Percentiles rank a stretch among this genome's conserved stretches.
Evolutionary conservation across 169 alveolate genomes (phyloP).

Genomic region (Eimeria necatrix): DNA sequence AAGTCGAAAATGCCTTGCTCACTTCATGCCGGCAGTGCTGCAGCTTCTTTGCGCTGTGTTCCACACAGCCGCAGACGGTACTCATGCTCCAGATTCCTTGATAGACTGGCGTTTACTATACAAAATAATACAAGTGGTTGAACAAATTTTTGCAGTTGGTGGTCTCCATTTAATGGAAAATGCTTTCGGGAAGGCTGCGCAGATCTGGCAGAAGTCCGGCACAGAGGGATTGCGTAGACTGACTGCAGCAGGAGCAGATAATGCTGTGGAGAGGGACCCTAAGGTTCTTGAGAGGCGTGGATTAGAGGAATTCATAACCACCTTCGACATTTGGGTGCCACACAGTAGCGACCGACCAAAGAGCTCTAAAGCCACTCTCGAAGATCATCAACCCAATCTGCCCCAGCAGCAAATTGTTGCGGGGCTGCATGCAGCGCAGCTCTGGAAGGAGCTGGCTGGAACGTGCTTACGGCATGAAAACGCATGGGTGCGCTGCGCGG

Average conservation of each 20-base stretch:
- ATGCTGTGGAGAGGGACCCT: slow-evolving; percentile 13
- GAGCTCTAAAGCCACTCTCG: neutral
- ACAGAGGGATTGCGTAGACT: neutral
- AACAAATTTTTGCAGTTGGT: slow-evolving; percentile 20
- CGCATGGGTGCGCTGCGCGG: slow-evolving; percentile 75
- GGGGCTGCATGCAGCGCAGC: slow-evolving; percentile 69
- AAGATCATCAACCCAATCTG: neutral
- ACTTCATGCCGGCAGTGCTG: slow-evolving; percentile 21
- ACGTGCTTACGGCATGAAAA: slow-evolving; percentile 54
- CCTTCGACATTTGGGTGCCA: slow-evolving; percentile 17
- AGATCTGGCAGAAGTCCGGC: neutral
- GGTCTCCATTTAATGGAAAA: slow-evolving; percentile 54
- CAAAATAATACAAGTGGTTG: slow-evolving; percentile 56
- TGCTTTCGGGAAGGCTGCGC: slow-evolving; percentile 37
- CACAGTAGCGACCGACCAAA: neutral
- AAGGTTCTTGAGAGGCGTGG: neutral
- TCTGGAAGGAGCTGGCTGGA: slow-evolving; percentile 45
- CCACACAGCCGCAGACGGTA: neutral
- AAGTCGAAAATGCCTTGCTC: neutral
- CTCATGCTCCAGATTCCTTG: neutral
- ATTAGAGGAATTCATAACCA: neutral
- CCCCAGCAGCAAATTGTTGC: slow-evolving; percentile 50
- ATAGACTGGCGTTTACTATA: slow-evolving; percentile 76
- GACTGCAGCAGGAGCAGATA: neutral
- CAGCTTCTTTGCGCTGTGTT: slow-evolving; percentile 23